Evolutionary conservation across 2,329 filamentous ascomycete species (phyloP), one percentile per base, ranked within the genome.

Genomic region (Fonsecaea multimorphosa): DNA sequence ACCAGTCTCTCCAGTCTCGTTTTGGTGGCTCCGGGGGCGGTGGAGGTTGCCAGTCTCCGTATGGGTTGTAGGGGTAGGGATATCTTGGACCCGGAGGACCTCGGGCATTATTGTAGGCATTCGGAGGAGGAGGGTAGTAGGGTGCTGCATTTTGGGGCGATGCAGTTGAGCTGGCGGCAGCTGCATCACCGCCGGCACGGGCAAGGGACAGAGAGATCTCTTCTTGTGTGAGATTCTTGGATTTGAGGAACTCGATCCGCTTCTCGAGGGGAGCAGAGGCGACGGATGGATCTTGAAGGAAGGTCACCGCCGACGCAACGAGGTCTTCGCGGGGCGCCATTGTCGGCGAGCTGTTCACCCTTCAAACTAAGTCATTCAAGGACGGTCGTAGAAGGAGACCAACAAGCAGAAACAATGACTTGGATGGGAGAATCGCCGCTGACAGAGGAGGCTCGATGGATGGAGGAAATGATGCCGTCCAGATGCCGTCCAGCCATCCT

Each of bases 1-100:
- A 99, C 91, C 93, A 98, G 76, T 99, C 95, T 68, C 96, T 87
- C 95, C 95, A 99, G 80, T 99, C 95, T 74, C 95, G 85, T 76
- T 88, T 89, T 2, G 93, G 93, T 1, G 88, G 80, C 67, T 86
- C 83, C 70, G 83, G n/a, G n/a, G n/a, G 85, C 36, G 84, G 83
- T 31, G 65, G 66, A 65, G 77, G 81, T 70, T 84, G 86, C 72
- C 81, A 84, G 74, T 82, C 81, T 55, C 79, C 81, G 74, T 85
- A 85, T 63, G 79, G 78, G 62, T 81, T 81, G 76, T 86, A 82
- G 34, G 77, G 78, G 75, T 82, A 86, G 64, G 78, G 72, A n/a
- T 80, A 78, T 44, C 79, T 77, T 66, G 77, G 63, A 36, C 77
- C 73, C 72, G 77, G 70, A 75, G 80, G 63, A 70, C 73, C 64